A percentile compares a stretch with the other conserved stretches of the same genome.
These are phyloP conservation scores for Arthrobotrys musiformis DNA, from an alignment of 2,329 filamentous ascomycete genomes.

Conservation along the genomic window DNA sequence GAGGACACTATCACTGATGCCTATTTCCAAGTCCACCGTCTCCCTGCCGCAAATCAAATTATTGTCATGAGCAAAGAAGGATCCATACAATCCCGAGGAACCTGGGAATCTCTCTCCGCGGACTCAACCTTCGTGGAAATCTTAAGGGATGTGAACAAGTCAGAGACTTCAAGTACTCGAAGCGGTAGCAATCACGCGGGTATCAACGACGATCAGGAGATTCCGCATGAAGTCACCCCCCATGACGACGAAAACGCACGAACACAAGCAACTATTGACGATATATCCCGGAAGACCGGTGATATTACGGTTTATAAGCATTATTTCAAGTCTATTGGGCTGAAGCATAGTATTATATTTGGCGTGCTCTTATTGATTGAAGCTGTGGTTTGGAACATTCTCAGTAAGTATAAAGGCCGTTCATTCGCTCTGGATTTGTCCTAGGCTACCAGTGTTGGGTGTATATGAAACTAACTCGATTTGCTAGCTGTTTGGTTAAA, in stretches of 20 bases:
- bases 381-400: slow-evolving; percentile 15
- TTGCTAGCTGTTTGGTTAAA: slow-evolving; percentile 43
- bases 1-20: neutral
- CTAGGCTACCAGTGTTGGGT: too few species aligned
- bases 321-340: slow-evolving; percentile 37
- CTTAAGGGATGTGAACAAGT: neutral
- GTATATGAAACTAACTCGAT: neutral
- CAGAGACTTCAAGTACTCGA: neutral
- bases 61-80: slow-evolving; percentile 43
- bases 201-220: slow-evolving; percentile 39
- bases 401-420: slow-evolving; percentile 26
- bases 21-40: slow-evolving; percentile 21
- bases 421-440: too few species aligned
- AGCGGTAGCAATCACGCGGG: neutral
- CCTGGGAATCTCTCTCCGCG: slow-evolving; percentile 25
- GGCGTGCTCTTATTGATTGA: neutral
- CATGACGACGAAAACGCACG: slow-evolving; percentile 18
- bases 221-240: slow-evolving; percentile 20
- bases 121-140: slow-evolving; percentile 20
- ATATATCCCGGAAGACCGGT: slow-evolving; percentile 46
- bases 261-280: slow-evolving; percentile 26
- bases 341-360: slow-evolving; percentile 36
- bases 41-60: slow-evolving; percentile 28
- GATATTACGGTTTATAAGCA: slow-evolving; percentile 44
- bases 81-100: slow-evolving; percentile 24